These are phyloP conservation scores for Ophiostoma sp. DNA, from an alignment of 2,329 filamentous ascomycete species.

Conservation along the genomic window DNA sequence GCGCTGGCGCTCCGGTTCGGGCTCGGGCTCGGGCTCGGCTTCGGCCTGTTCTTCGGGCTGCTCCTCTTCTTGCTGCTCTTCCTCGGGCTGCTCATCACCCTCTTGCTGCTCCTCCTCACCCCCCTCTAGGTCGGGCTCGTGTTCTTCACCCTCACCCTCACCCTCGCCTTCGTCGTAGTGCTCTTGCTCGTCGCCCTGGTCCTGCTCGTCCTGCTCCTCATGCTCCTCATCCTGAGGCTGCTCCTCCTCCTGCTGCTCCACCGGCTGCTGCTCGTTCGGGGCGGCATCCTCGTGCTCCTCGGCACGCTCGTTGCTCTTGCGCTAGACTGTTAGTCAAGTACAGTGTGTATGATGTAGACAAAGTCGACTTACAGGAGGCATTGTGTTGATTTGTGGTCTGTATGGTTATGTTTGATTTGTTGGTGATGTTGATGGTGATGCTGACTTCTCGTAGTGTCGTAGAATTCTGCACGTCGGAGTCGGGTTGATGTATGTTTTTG, in stretches of 20 bases:
- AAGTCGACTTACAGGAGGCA: background rate
- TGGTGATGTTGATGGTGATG: background rate
- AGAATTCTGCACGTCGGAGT: background rate
- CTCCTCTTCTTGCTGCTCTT: slow-evolving; percentile 33
- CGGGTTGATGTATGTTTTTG: no score
- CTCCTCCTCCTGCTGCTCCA: background rate
- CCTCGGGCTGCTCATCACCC: slow-evolving; percentile 21
- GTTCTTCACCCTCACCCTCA: slow-evolving; percentile 34
- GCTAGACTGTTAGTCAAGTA: background rate
- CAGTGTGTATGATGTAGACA: background rate
- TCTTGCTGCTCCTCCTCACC: slow-evolving; percentile 30
- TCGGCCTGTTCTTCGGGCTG: slow-evolving; percentile 28
- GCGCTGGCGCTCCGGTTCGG: slow-evolving; percentile 65
- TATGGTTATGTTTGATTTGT: no score
- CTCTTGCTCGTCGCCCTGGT: slow-evolving; percentile 30
- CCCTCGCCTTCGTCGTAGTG: slow-evolving; percentile 14
- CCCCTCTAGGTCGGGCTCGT: slow-evolving; percentile 30
- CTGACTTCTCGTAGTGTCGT: background rate
- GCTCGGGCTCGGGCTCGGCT: slow-evolving; percentile 59
- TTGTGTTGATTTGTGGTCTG: background rate
- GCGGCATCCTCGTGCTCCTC: background rate
- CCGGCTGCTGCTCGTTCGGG: slow-evolving; percentile 1
- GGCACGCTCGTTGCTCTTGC: slow-evolving; percentile 3
- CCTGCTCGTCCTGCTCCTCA: slow-evolving; percentile 17
- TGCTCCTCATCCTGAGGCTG: background rate